Conservation (phyloP, 2,329 filamentous ascomycete species). For the Sarocladium oryzae region DNA sequence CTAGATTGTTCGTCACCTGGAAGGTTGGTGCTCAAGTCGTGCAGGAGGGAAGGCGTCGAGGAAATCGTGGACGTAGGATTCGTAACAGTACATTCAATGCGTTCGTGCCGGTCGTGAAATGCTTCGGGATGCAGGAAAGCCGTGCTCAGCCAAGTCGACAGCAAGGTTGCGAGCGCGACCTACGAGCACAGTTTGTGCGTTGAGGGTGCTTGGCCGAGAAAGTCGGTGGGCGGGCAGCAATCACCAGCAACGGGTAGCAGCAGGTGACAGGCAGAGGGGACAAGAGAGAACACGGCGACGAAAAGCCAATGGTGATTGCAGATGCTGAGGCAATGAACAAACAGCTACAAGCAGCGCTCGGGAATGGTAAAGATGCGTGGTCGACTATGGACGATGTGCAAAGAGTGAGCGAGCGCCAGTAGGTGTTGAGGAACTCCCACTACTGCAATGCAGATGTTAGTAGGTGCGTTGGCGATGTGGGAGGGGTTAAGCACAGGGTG, state of each 20-base stretch:
- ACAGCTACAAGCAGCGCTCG: constrained; percentile 7
- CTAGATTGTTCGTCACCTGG: neutral
- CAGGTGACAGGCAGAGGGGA: constrained; percentile 12
- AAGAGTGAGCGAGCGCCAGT: neutral
- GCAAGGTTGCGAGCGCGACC: constrained; percentile 3
- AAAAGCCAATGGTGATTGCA: constrained; percentile 6
- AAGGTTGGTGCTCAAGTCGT: neutral
- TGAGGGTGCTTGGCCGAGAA: neutral
- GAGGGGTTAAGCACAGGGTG: constrained; percentile 12
- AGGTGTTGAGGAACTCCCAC: constrained; percentile 15
- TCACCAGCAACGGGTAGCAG: neutral
- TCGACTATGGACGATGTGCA: constrained; percentile 8
- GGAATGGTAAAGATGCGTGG: constrained; percentile 1
- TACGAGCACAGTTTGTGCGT: constrained; percentile 7
- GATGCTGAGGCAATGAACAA: constrained; percentile 9
- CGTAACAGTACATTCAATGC: constrained; percentile 22
- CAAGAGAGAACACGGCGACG: neutral
- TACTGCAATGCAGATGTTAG: constrained; percentile 26
- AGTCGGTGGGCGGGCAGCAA: neutral
- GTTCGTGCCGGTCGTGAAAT: constrained; percentile 20
- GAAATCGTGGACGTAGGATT: constrained; percentile 18
- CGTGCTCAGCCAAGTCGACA: neutral
- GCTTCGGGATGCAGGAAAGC: constrained; percentile 9
- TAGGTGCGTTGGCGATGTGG: constrained; percentile 22
- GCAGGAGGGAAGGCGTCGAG: neutral